Base-by-base conservation (phyloP, 2,329 filamentous ascomycete species). In the Talaromyces piceae region DNA sequence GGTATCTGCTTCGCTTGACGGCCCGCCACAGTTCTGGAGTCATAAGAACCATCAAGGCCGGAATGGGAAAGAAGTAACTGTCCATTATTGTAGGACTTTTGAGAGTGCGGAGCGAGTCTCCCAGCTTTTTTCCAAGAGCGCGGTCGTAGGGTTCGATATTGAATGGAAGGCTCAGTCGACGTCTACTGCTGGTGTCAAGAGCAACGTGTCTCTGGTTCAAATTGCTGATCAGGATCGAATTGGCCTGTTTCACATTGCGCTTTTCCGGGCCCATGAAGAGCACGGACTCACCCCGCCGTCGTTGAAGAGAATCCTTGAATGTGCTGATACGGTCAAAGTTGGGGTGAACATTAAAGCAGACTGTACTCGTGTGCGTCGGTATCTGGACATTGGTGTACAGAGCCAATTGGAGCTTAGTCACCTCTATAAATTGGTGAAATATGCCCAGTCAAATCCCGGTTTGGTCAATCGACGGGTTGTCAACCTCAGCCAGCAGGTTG, bases 361-460 rank as follows among this genome's bases (percentile, higher is more conserved):
- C 57, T 80, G 78, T 53, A 84, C 80, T 2, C 81, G 89, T 26
- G 62, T 96, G 11, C 75, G 73, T 25, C 85, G 79, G n/a, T 80
- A 74, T 56, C 76, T 95, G 3, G 73, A 70, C 0, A 76, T 95
- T 23, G 65, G 85, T 0, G 74, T 83, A 1, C 77, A 74, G 46
- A 87, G 87, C 0, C 72, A 88, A 3, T 80, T 95, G 54, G 91
- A 96, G 68, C 76, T 95, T 6, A 91, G 87, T 64, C 86, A 95
- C 63, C 70, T 95, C 22, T 85, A 91, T 67, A 87, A 82, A 57
- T 72, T 95, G 9, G 79, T 95, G 56, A 89, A 83, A 54, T 84
- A 82, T 62, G 81, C 79, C 0, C 68, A 72, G 49, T 71, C 72
- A 5, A 70, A 80, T 31, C 76, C 73, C 4, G 64, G 74, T 2